Conservation (phyloP, 164 flowering plant species). For the Tinospora cordifolia region DNA sequence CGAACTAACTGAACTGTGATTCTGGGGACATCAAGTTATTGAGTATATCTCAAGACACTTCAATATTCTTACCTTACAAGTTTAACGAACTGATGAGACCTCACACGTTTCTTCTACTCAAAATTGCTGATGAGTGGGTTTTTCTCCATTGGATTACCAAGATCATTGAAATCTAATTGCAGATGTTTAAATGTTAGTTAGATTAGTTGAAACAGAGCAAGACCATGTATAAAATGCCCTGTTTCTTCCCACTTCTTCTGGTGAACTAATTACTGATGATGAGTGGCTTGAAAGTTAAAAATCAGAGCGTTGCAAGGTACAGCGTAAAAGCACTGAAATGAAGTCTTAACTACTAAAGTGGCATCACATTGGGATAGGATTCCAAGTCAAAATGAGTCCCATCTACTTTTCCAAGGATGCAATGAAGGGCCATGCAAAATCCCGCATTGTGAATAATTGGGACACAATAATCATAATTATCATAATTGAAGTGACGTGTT, state of each 20-base stretch:
- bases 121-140: not conserved
- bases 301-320: no score
- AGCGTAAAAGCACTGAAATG: not conserved
- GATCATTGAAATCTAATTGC: not conserved
- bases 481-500: no score
- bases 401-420: not conserved
- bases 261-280: not conserved
- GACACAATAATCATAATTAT: no score
- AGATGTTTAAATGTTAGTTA: not conserved
- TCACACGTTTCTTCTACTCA: not conserved
- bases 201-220: not conserved
- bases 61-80: constrained; percentile 2
- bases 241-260: not conserved
- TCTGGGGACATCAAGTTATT: no score
- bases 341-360: not conserved
- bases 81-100: not conserved
- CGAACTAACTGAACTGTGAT: no score
- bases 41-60: not conserved
- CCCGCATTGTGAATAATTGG: not conserved
- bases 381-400: not conserved
- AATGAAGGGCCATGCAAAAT: not conserved
- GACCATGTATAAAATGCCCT: not conserved
- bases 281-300: not conserved
- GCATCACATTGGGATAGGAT: not conserved
- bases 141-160: not conserved